These are phyloP conservation scores for Mortierella polycephala DNA, from an alignment of 371 early-diverging fungal species.

Conservation along the genomic window DNA sequence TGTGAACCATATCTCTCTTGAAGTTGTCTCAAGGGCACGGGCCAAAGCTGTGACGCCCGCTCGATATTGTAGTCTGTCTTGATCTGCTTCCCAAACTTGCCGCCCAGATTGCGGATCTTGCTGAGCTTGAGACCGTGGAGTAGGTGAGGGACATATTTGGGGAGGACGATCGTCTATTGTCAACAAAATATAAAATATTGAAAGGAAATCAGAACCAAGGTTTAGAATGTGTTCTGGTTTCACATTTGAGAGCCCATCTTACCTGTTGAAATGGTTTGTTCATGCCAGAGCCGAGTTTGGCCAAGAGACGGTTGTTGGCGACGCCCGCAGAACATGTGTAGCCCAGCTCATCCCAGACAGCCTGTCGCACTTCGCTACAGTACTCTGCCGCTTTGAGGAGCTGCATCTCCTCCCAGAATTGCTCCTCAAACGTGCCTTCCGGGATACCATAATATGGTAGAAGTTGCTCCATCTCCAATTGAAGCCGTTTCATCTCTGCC, in stretches of 20 bases:
- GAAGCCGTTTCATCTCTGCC: constrained; percentile 22
- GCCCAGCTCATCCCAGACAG: constrained; percentile 74
- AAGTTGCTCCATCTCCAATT: constrained; percentile 18
- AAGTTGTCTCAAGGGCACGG: constrained; percentile 55
- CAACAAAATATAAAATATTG: neutral
- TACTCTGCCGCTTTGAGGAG: constrained; percentile 79
- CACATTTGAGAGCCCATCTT: constrained; percentile 5
- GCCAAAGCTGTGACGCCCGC: constrained; percentile 70
- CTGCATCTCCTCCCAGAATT: constrained; percentile 74
- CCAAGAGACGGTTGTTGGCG: constrained; percentile 84
- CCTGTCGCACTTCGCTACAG: constrained; percentile 71
- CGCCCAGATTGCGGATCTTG: constrained; percentile 88
- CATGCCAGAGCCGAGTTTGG: constrained; percentile 85
- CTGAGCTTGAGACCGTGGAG: constrained; percentile 73
- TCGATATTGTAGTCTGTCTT: constrained; percentile 67
- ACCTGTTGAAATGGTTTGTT: constrained; percentile 92
- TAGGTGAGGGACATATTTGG: constrained; percentile 62
- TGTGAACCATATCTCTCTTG: constrained; percentile 56
- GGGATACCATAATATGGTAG: constrained; percentile 39
- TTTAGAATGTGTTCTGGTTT: neutral
- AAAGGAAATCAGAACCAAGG: no score
- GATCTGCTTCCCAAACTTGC: constrained; percentile 85
- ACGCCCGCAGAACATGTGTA: constrained; percentile 91
- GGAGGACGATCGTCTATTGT: constrained; percentile 70
- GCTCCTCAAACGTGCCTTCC: constrained; percentile 42